Evolutionary conservation across 129 eudicot species (phyloP).

Genomic region (Heracleum sosnowskyi): DNA sequence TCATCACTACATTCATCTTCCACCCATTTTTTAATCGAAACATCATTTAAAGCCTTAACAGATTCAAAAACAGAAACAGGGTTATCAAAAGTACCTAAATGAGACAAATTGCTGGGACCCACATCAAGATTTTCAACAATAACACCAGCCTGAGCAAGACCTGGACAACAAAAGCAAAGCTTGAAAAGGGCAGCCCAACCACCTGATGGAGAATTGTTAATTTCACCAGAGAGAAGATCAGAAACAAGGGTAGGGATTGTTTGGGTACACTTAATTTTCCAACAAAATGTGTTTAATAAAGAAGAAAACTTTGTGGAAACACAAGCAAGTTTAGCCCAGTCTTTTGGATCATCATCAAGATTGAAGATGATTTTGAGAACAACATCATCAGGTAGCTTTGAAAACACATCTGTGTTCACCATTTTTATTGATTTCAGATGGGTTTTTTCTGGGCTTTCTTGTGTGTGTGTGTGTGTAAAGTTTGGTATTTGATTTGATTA

Average conservation of each 20-base stretch:
- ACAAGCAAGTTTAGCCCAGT: constrained; percentile 5
- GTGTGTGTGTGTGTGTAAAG: not conserved
- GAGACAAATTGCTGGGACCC: constrained; percentile 44
- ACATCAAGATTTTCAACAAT: constrained; percentile 38
- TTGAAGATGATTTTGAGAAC: constrained; percentile 1
- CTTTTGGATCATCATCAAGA: constrained; percentile 3
- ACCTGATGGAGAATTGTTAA: constrained; percentile 33
- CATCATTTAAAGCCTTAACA: constrained; percentile 68
- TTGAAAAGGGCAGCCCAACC: constrained; percentile 77
- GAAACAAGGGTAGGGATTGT: constrained; percentile 6
- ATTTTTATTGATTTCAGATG: not conserved
- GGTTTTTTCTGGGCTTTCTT: not conserved
- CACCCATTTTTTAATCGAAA: constrained; percentile 21
- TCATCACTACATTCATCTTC: constrained; percentile 17
- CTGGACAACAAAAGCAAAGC: constrained; percentile 34
- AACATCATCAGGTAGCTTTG: not conserved
- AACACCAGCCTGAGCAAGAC: constrained; percentile 2
- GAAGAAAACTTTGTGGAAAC: constrained; percentile 1
- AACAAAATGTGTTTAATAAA: not conserved
- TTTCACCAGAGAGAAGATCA: not conserved
- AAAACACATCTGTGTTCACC: not conserved
- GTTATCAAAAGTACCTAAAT: not conserved
- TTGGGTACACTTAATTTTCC: not conserved
- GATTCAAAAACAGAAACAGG: constrained; percentile 22
- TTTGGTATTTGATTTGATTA: too few relatives aligned